phyloP scores from a whole-genome alignment of 495 filamentous ascomycete genomes.

The Aspergillus ellipticus region DNA sequence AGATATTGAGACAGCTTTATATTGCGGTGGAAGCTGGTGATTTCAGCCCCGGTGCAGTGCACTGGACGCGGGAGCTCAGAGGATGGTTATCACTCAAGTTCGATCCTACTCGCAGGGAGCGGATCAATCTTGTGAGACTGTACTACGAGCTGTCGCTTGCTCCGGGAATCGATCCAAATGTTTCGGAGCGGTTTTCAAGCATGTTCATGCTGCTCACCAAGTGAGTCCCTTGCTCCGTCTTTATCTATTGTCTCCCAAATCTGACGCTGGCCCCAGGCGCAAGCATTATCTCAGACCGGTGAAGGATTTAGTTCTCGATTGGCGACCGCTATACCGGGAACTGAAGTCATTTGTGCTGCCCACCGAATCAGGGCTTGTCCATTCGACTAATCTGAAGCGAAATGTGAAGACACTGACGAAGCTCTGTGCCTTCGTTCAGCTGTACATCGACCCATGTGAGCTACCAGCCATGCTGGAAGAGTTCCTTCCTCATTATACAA shows the following conservation, averaged over 20 bases:
- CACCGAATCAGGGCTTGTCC: conserved; percentile 64
- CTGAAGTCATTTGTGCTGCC: conserved; percentile 86
- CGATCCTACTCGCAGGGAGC: conserved; percentile 78
- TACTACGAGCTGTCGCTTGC: conserved; percentile 94
- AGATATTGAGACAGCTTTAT: conserved; percentile 90
- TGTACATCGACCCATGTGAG: conserved; percentile 88
- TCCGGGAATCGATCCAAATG: conserved; percentile 76
- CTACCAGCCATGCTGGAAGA: conserved; percentile 88
- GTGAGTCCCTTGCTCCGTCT: conserved; percentile 44
- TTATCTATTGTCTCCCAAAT: conserved; percentile 5
- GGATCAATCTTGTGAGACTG: conserved; percentile 78
- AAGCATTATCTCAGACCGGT: conserved; percentile 92
- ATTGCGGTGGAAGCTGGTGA: conserved; percentile 87
- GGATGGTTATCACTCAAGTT: conserved; percentile 97
- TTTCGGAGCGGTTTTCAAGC: conserved; percentile 87
- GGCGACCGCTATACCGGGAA: conserved; percentile 88
- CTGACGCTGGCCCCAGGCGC: conserved; percentile 59
- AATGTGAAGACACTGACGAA: conserved; percentile 76
- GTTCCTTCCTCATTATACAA: conserved; percentile 90
- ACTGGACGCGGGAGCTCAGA: conserved; percentile 95
- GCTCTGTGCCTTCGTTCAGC: conserved; percentile 81
- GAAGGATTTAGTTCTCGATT: conserved; percentile 86
- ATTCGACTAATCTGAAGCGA: conserved; percentile 60
- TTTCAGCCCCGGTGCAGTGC: conserved; percentile 86
- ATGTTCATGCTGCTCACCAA: conserved; percentile 95